Evolutionary conservation across 768 basidiomycete species (phyloP), one percentile per base, ranked within the genome.

Genomic region (Goffeauzyma gilvescens): DNA sequence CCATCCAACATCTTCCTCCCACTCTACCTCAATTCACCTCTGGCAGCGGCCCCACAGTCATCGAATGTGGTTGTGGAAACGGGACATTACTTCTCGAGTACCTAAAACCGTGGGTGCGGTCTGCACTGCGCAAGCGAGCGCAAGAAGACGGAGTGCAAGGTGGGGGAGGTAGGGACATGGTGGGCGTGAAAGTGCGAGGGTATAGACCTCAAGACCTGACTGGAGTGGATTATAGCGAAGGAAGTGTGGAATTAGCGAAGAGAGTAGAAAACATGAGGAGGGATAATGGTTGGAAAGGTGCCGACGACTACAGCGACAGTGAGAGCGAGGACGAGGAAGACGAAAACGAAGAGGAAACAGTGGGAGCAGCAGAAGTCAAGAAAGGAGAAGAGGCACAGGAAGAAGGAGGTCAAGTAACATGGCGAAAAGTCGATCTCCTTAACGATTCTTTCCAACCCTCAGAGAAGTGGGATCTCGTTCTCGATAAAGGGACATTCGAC

Each of bases 401-500:
- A 34, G 22, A 38, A 10, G 22, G 24, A 17, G 22, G 7, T 24
- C 22, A 8, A 20, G 52, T 60, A 7, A 43, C 47, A 20, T 55
- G 54, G 56, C 42, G 55, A n/a, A 46, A 41, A 9, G 59, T 35
- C 12, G 62, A 64, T 49, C 44, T 64, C 9, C 44, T 64, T 8
- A 15, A 51, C 14, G 44, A 59, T 8, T 50, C 50, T 22, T 43
- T 55, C 9, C 20, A 23, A 1, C 55, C 42, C 6, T n/a, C n/a
- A n/a, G 62, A 62, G 35, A 42, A 39, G 6, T 68, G 62, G 60
- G 66, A 67, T 44, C 38, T 67, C 12, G 55, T 67, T 2, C 36
- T 62, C 41, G 64, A 66, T 48, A 68, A 68, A 51, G 68, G 68
- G 4, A 69, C 68, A 2, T 69, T 59, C 48, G 68, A 69, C 48